Evolutionary conservation across 2,329 filamentous ascomycete species (phyloP).

Genomic region (Colletotrichum tamarilloi): DNA sequence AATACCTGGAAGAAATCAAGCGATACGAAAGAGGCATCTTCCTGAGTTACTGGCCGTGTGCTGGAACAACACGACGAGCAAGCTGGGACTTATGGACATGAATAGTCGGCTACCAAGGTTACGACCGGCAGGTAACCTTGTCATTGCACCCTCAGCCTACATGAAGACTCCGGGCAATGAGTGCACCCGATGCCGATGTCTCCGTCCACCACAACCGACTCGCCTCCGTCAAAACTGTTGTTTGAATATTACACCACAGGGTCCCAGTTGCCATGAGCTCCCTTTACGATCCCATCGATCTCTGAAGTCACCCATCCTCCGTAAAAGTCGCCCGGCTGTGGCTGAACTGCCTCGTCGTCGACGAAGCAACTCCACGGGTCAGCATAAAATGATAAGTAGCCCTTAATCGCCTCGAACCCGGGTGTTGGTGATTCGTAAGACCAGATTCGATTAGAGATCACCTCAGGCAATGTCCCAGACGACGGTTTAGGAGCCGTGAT

Average conservation of each 20-base stretch:
- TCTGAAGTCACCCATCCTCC: slow-evolving; percentile 73
- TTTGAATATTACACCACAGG: slow-evolving; percentile 43
- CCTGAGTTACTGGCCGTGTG: too few relatives aligned
- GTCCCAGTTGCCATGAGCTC: slow-evolving; percentile 52
- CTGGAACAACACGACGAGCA: not conserved
- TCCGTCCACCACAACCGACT: not conserved
- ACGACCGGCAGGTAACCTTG: not conserved
- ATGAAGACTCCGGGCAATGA: not conserved
- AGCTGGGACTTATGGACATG: not conserved
- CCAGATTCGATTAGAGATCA: slow-evolving; percentile 66
- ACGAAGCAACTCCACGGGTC: slow-evolving; percentile 72
- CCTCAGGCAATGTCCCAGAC: slow-evolving; percentile 42
- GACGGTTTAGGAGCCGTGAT: slow-evolving; percentile 52
- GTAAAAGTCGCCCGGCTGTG: slow-evolving; percentile 72
- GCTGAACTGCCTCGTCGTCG: slow-evolving; percentile 68
- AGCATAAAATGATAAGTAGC: slow-evolving; percentile 69
- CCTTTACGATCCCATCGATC: slow-evolving; percentile 63
- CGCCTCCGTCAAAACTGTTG: not conserved
- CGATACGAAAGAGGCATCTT: too few relatives aligned
- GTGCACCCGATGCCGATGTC: not conserved
- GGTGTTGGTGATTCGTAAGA: slow-evolving; percentile 66
- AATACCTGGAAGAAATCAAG: too few relatives aligned
- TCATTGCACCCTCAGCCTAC: too few relatives aligned
- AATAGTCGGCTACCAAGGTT: not conserved
- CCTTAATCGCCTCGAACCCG: slow-evolving; percentile 63